Percentiles rank a stretch among this genome's conserved stretches.
Evolutionary conservation across 306 rosid genomes (phyloP).

Genomic region (Trichosanthes truncata): DNA sequence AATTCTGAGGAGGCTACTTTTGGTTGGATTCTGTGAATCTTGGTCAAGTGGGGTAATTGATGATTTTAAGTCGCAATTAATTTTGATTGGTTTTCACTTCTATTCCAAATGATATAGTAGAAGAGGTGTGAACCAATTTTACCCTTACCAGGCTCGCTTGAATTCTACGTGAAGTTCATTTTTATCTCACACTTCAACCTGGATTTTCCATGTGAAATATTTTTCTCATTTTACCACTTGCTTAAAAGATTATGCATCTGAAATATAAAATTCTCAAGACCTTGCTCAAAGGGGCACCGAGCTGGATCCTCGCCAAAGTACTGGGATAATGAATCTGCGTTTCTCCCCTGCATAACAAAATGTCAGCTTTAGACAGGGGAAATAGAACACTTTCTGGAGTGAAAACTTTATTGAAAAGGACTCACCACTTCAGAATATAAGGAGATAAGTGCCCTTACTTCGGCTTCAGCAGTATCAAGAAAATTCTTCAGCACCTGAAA

Average conservation of each 20-base stretch:
- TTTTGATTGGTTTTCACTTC: neutral
- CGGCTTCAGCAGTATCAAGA: slow-evolving; percentile 93
- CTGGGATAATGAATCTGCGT: slow-evolving; percentile 90
- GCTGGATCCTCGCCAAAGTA: slow-evolving; percentile 99
- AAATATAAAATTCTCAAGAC: slow-evolving; percentile 24
- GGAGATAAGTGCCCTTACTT: slow-evolving; percentile 83
- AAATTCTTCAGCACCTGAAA: slow-evolving; percentile 78
- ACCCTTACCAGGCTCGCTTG: neutral
- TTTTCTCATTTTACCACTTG: neutral
- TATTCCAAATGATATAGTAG: neutral
- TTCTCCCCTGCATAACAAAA: slow-evolving; percentile 73
- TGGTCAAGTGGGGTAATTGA: neutral
- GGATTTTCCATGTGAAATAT: neutral
- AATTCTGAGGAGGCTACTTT: neutral
- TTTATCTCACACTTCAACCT: neutral
- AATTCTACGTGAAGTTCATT: neutral
- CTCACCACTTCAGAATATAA: slow-evolving; percentile 97
- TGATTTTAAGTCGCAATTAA: neutral
- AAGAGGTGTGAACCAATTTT: neutral
- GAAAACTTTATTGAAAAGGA: slow-evolving; percentile 10
- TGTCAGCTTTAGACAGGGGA: slow-evolving; percentile 11
- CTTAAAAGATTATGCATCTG: slow-evolving; percentile 6
- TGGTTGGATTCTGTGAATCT: neutral
- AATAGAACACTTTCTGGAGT: slow-evolving; percentile 10
- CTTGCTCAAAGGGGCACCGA: slow-evolving; percentile 98